Evolutionary conservation across 805 yeast genomes (phyloP).

Genomic region (Candida arabinofermentans): DNA sequence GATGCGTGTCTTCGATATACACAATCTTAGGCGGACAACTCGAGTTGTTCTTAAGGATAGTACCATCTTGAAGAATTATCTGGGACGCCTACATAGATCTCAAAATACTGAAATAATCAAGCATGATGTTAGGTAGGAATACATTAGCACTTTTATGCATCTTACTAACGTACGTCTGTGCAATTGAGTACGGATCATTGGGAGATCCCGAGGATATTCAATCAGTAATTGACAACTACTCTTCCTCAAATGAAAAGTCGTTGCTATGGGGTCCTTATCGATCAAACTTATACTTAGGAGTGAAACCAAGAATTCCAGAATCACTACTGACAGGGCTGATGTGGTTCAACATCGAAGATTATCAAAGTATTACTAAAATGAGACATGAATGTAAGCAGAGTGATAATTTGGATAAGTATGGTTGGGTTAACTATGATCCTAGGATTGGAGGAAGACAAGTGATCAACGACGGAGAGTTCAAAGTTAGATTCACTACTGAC

Average conservation of each 20-base stretch:
- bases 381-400: constrained; percentile 75
- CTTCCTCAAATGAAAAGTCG: constrained; percentile 41
- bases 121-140: background rate
- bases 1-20: too few relatives aligned
- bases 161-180: background rate
- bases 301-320: constrained; percentile 76
- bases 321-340: constrained; percentile 75
- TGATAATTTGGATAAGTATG: constrained; percentile 68
- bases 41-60: too few relatives aligned
- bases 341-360: constrained; percentile 75
- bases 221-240: constrained; percentile 23
- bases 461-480: constrained; percentile 62
- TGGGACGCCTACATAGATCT: background rate
- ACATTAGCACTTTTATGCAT: constrained; percentile 2
- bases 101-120: background rate
- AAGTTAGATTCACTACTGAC: constrained; percentile 60
- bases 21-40: too few relatives aligned
- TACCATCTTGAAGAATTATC: too few relatives aligned
- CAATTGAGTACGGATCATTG: constrained; percentile 6
- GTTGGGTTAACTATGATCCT: constrained; percentile 88
- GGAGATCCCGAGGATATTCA: constrained; percentile 7
- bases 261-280: constrained; percentile 92
- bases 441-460: constrained; percentile 80
- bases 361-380: constrained; percentile 47
- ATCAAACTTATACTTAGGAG: constrained; percentile 80